A percentile compares a stretch with the other conserved stretches of the same genome.
Evolutionary conservation across 2,329 filamentous ascomycete genomes (phyloP).

Genomic region (Macrophomina pseudophaseolina): DNA sequence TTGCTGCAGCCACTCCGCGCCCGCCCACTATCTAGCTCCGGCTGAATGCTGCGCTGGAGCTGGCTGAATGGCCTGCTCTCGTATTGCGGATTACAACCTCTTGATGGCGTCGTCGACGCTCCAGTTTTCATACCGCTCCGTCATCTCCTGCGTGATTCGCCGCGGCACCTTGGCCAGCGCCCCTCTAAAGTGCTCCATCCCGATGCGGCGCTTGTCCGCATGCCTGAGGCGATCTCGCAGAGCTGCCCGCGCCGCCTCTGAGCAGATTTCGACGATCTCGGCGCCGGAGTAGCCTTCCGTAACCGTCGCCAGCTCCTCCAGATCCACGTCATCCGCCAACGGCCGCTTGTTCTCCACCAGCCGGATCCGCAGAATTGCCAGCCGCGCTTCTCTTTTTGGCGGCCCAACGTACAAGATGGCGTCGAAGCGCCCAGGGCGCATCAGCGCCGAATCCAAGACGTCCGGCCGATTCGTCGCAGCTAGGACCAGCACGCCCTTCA

Average conservation of each 20-base stretch:
- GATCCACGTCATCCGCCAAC: conserved; percentile 67
- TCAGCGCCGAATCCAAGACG: conserved; percentile 80
- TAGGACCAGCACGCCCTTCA: conserved; percentile 83
- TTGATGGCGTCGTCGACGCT: conserved; percentile 30
- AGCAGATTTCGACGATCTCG: conserved; percentile 70
- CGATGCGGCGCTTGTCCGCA: conserved; percentile 36
- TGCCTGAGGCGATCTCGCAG: conserved; percentile 38
- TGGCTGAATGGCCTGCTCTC: not conserved
- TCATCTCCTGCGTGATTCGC: conserved; percentile 47
- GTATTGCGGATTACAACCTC: conserved; percentile 19
- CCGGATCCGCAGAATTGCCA: conserved; percentile 73
- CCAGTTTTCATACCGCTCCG: conserved; percentile 50
- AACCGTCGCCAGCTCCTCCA: conserved; percentile 64
- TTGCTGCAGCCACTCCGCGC: not conserved
- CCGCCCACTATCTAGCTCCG: not conserved
- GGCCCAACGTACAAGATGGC: conserved; percentile 84
- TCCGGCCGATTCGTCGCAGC: conserved; percentile 93
- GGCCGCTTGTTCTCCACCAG: conserved; percentile 53
- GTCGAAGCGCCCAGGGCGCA: conserved; percentile 86
- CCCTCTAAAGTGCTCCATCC: conserved; percentile 57
- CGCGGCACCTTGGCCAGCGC: conserved; percentile 48
- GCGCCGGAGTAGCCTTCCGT: conserved; percentile 85
- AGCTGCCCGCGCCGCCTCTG: conserved; percentile 45
- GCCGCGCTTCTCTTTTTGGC: conserved; percentile 73
- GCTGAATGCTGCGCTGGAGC: not conserved